phyloP scores from a whole-genome alignment of 768 basidiomycete species.

The Hygrophoropsis aurantiaca region DNA sequence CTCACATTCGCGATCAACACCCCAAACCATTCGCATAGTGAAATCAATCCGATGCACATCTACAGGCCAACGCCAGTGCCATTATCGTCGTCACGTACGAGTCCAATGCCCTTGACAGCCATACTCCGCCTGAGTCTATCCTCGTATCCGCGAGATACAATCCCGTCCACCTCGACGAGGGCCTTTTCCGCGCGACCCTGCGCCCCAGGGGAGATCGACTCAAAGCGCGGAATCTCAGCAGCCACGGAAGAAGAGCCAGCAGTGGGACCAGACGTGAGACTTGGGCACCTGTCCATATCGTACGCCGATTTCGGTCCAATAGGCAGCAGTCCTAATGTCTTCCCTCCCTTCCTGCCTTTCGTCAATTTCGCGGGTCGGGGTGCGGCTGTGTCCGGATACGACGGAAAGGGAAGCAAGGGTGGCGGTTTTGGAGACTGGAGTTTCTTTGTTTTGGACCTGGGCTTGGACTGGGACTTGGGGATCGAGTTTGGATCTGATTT shows the following conservation, averaged over 20 bases:
- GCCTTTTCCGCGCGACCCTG: conserved; percentile 21
- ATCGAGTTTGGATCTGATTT: too few relatives aligned
- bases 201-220: conserved; percentile 21
- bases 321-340: not conserved
- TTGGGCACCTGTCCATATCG: conserved; percentile 11
- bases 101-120: too few relatives aligned
- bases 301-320: not conserved
- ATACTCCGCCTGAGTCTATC: too few relatives aligned
- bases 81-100: too few relatives aligned
- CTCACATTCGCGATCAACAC: too few relatives aligned
- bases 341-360: not conserved
- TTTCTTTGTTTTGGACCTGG: conserved; percentile 7
- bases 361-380: not conserved
- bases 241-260: conserved; percentile 2
- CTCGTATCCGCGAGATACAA: conserved; percentile 38
- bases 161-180: conserved; percentile 34
- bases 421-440: conserved; percentile 5
- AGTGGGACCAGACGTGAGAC: conserved; percentile 8
- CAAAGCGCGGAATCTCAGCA: conserved; percentile 7
- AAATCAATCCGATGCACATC: too few relatives aligned
- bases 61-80: too few relatives aligned
- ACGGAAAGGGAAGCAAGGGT: conserved; percentile 20
- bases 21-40: too few relatives aligned
- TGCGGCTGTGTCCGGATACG: conserved; percentile 13
- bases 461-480: too few relatives aligned